Percentiles rank a stretch among this genome's conserved stretches.
Evolutionary conservation across 2,329 filamentous ascomycete genomes (phyloP).

Genomic region (Phyllosticta citrichinensis): DNA sequence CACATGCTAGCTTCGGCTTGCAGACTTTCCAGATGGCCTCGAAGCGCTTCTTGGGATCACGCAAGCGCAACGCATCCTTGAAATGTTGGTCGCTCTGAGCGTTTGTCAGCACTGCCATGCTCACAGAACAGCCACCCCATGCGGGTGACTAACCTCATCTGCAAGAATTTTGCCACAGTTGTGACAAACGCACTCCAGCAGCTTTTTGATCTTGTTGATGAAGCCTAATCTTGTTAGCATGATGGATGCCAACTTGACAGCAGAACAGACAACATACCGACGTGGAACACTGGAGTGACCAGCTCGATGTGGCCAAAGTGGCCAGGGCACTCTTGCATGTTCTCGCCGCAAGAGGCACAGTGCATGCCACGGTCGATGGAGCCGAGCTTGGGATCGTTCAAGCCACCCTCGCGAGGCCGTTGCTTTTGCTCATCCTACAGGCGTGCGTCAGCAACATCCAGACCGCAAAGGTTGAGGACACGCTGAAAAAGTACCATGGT

Average conservation of each 20-base stretch:
- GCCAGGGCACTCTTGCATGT: constrained; percentile 90
- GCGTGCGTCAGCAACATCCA: constrained; percentile 16
- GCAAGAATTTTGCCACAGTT: constrained; percentile 97
- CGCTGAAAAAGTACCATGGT: constrained; percentile 56
- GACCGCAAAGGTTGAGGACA: constrained; percentile 8
- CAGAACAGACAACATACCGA: constrained; percentile 39
- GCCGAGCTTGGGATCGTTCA: constrained; percentile 92
- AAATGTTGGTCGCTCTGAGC: constrained; percentile 5
- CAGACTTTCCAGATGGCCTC: constrained; percentile 85
- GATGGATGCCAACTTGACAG: not conserved
- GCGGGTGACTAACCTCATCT: constrained; percentile 78
- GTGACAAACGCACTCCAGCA: constrained; percentile 97
- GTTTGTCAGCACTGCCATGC: constrained; percentile 8
- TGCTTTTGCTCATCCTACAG: constrained; percentile 73
- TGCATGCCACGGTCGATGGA: constrained; percentile 94
- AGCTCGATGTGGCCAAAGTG: constrained; percentile 99
- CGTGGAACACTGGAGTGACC: constrained; percentile 89
- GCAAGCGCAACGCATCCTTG: constrained; percentile 74
- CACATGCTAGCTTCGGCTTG: constrained; percentile 69
- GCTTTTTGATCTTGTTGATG: constrained; percentile 98
- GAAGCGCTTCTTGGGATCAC: constrained; percentile 92
- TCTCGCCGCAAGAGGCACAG: constrained; percentile 92
- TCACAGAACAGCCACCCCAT: constrained; percentile 38
- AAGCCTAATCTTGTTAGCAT: constrained; percentile 58
- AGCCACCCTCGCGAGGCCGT: constrained; percentile 78